Evolutionary conservation across 1,284 basidiomycete species (phyloP).

Genomic region (Tremellales sp.): DNA sequence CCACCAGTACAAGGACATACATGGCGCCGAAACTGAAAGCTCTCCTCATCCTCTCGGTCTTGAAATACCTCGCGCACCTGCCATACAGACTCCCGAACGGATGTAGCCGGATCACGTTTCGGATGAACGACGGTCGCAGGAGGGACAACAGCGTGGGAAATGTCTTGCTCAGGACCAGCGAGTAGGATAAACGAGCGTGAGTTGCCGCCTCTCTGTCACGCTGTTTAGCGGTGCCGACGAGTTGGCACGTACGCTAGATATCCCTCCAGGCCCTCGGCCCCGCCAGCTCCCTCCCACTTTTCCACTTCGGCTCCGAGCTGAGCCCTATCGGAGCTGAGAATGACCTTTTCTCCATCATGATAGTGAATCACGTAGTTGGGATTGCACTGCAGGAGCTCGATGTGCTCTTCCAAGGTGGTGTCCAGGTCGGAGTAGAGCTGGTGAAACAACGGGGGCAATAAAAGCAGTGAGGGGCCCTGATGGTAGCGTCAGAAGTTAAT

Average conservation of each 20-base stretch:
- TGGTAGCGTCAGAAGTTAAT: neutral
- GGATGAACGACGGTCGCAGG: conserved; percentile 49
- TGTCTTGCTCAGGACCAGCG: conserved; percentile 52
- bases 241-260: conserved; percentile 24
- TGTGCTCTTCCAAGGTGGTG: conserved; percentile 48
- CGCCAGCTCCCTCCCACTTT: conserved; percentile 52
- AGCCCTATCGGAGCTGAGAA: conserved; percentile 50
- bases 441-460: conserved; percentile 53
- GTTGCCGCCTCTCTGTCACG: conserved; percentile 30
- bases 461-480: conserved; percentile 52
- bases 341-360: conserved; percentile 51
- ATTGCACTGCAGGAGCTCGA: conserved; percentile 50
- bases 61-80: conserved; percentile 51
- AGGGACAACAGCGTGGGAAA: conserved; percentile 50
- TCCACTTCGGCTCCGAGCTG: conserved; percentile 52
- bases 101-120: conserved; percentile 47
- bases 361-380: conserved; percentile 53
- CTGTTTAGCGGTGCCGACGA: conserved; percentile 7
- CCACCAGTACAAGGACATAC: conserved; percentile 20
- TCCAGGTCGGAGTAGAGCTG: conserved; percentile 52
- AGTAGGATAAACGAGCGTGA: conserved; percentile 48
- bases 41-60: conserved; percentile 52
- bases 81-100: conserved; percentile 47
- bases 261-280: conserved; percentile 43
- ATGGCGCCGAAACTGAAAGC: conserved; percentile 52